phyloP scores from a whole-genome alignment of 768 basidiomycete species.

The Trichaptum fuscoviolaceum region DNA sequence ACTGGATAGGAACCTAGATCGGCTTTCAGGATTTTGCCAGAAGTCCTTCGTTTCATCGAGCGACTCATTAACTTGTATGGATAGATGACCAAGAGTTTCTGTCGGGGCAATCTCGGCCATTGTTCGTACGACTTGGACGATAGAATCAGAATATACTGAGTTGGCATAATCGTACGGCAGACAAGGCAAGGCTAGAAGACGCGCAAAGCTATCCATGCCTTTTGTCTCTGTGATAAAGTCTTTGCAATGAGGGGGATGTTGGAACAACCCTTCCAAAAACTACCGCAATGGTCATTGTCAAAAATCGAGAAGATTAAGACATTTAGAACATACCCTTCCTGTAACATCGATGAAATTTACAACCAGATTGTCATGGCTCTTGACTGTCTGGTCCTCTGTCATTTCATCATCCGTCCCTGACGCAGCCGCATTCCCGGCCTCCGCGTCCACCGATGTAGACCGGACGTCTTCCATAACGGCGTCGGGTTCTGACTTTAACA shows the following conservation, averaged over 20 bases:
- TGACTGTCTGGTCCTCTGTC: constrained; percentile 32
- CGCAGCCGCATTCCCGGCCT: constrained; percentile 14
- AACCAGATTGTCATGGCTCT: constrained; percentile 67
- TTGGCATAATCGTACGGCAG: constrained; percentile 86
- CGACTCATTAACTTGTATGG: constrained; percentile 63
- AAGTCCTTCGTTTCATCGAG: constrained; percentile 65
- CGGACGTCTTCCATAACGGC: constrained; percentile 12
- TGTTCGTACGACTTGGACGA: constrained; percentile 84
- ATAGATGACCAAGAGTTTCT: constrained; percentile 67
- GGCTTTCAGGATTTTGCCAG: constrained; percentile 50
- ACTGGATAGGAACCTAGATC: constrained; percentile 61
- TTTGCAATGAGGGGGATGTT: constrained; percentile 82
- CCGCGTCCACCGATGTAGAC: constrained; percentile 3
- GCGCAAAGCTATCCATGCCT: constrained; percentile 68
- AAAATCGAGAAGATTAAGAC: constrained; percentile 1
- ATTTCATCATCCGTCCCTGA: constrained; percentile 36
- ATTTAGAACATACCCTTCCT: constrained; percentile 51
- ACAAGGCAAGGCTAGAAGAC: constrained; percentile 77
- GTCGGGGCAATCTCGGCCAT: constrained; percentile 83
- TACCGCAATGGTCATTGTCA: constrained; percentile 25
- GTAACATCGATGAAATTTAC: constrained; percentile 77
- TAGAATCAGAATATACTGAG: constrained; percentile 78
- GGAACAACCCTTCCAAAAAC: constrained; percentile 95
- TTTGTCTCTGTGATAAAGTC: constrained; percentile 80
- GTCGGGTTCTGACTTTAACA: constrained; percentile 2